phyloP scores from a whole-genome alignment of 2,329 filamentous ascomycete genomes.

The Akanthomyces lecanii region DNA sequence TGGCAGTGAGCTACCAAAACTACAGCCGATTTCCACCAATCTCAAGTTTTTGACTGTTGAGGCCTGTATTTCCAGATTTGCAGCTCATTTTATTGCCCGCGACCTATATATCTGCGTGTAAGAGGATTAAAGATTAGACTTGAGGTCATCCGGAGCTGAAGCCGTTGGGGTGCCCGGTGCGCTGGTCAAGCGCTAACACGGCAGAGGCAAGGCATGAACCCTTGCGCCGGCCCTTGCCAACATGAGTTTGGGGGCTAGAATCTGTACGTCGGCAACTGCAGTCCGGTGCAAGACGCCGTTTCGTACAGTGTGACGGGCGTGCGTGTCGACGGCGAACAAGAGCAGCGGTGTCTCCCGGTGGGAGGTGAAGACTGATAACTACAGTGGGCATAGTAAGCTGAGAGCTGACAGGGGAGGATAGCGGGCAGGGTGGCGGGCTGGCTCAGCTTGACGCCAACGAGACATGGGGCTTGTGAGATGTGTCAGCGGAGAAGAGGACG shows the following conservation, averaged over 20 bases:
- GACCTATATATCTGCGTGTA: no score
- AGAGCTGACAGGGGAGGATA: neutral
- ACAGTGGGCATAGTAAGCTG: constrained; percentile 5
- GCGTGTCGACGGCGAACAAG: neutral
- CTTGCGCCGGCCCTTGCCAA: no score
- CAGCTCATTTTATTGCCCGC: no score
- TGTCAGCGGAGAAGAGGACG: neutral
- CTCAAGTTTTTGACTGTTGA: neutral
- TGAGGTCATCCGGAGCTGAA: no score
- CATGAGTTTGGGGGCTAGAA: neutral
- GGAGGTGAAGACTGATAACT: neutral
- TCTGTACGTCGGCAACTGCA: neutral
- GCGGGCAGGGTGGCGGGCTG: neutral
- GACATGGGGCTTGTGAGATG: neutral
- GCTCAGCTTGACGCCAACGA: neutral
- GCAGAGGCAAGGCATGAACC: no score
- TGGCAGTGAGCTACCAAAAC: neutral
- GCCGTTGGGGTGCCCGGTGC: no score
- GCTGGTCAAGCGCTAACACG: no score
- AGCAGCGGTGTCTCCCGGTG: neutral
- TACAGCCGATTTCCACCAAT: neutral
- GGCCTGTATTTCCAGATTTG: no score
- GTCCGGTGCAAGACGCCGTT: no score
- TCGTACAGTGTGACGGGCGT: neutral
- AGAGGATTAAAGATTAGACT: no score